Base-by-base conservation (phyloP, 305 asterid species). In the Fraxinus floribunda region DNA sequence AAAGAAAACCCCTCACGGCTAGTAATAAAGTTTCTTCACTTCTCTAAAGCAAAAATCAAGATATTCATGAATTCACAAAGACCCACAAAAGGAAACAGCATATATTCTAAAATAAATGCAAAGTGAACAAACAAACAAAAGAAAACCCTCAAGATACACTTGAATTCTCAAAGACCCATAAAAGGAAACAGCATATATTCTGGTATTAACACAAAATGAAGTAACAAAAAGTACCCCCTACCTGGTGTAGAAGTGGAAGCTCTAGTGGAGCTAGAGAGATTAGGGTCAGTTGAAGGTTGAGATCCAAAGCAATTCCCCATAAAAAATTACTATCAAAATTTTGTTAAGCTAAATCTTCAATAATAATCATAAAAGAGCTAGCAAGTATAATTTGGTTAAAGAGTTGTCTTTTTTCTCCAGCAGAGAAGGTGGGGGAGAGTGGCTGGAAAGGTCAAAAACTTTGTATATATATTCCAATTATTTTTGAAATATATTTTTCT, bases 261-360 rank as follows among this genome's bases (percentile, higher is more conserved):
- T 73, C 83, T 57, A 57, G 84, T 64, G 41, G 86, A 84, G 82
- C 89, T 84, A 84, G 91, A 76, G 57, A 74, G 89, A 60, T 83
- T 89, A 44, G 87, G 78, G 39, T 89, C 90, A 46, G 76, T 80
- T 34, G 89, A 81, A 62, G 80, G 75, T 76, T 60, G 82, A 79
- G 85, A 89, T 85, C 93, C 92, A 74, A 87, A 86, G 89, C 95
- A 92, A 86, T 92, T 92, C 75, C 95, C 95, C 95, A 92, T 92
- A 68, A 79, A 81, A 81, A 41, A 46, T 13, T 20, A 73, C 15
- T 34, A 22, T 15, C 20, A 26, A 20, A 68, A 68, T 4, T 11
- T 2, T 29, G n/a, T 13, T 11, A 29, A 26, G 72, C 72, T 60
- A 20, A 20, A 60, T 26, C 16, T 29, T 29, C 38, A 60, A 60